Evolutionary conservation across 2,329 filamentous ascomycete species (phyloP).

Genomic region (Ceratocystis variospora): DNA sequence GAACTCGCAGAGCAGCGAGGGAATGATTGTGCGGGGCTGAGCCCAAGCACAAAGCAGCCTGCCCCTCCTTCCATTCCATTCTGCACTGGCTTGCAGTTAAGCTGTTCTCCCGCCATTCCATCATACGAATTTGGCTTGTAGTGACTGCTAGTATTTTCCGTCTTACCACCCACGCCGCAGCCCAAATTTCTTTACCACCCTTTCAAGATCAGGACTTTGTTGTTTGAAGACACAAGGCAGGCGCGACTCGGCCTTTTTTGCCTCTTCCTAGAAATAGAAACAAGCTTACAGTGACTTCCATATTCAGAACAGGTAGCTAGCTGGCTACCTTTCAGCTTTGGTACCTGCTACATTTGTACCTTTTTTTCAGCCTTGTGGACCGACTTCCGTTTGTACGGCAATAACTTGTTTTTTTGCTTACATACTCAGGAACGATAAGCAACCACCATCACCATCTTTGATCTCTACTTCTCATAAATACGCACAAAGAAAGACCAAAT

Average conservation of each 20-base stretch:
- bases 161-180: neutral
- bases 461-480: neutral
- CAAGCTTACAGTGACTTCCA: neutral
- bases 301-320: neutral
- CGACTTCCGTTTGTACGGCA: neutral
- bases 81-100: neutral
- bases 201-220: neutral
- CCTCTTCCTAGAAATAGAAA: neutral
- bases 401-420: neutral
- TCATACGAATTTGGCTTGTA: neutral
- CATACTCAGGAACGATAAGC: neutral
- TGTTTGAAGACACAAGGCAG: neutral
- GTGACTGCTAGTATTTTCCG: neutral
- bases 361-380: slow-evolving; percentile 5
- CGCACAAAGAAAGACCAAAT: neutral
- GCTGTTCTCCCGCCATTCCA: neutral
- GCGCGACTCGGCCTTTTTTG: neutral
- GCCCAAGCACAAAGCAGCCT: neutral
- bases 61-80: neutral
- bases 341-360: neutral
- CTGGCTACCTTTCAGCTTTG: neutral
- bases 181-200: neutral
- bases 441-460: neutral
- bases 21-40: slow-evolving; percentile 3
- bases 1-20: slow-evolving; percentile 5